Conservation (phyloP, 768 basidiomycete species). For the Tricholoma furcatifolium region DNA sequence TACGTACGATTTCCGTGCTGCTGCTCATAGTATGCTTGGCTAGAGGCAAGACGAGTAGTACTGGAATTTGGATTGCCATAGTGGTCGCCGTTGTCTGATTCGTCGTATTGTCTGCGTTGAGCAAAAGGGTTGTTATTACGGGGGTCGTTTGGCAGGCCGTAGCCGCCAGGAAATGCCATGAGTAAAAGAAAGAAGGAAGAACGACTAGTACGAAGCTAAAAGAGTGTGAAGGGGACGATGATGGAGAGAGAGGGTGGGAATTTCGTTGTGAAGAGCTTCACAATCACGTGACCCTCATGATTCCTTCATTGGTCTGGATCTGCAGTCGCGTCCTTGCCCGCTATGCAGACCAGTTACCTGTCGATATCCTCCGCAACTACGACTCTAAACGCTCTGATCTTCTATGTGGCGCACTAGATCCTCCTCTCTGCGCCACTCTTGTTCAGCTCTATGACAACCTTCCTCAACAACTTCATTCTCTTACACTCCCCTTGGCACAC, state of each 20-base stretch:
- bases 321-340: slow-evolving; percentile 45
- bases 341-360: slow-evolving; percentile 43
- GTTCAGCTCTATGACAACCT: slow-evolving; percentile 58
- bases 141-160: slow-evolving; percentile 23
- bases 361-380: slow-evolving; percentile 21
- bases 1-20: slow-evolving; percentile 24
- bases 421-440: slow-evolving; percentile 61
- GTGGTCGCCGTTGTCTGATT: slow-evolving; percentile 53
- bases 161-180: slow-evolving; percentile 22
- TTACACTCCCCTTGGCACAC: slow-evolving; percentile 54
- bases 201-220: not conserved
- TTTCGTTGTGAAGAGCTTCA: slow-evolving; percentile 7
- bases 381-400: slow-evolving; percentile 26
- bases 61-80: slow-evolving; percentile 52
- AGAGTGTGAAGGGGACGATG: slow-evolving; percentile 9
- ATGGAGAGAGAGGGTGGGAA: slow-evolving; percentile 14
- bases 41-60: slow-evolving; percentile 53
- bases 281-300: slow-evolving; percentile 10
- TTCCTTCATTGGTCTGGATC: slow-evolving; percentile 52
- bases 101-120: slow-evolving; percentile 37
- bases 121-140: slow-evolving; percentile 28
- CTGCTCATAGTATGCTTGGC: slow-evolving; percentile 40
- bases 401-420: slow-evolving; percentile 45
- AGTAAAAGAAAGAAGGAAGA: slow-evolving; percentile 20
- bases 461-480: slow-evolving; percentile 39